Evolutionary conservation across 108 stramenopile genomes (phyloP).

Genomic region (Hondaea fermentalgiana): DNA sequence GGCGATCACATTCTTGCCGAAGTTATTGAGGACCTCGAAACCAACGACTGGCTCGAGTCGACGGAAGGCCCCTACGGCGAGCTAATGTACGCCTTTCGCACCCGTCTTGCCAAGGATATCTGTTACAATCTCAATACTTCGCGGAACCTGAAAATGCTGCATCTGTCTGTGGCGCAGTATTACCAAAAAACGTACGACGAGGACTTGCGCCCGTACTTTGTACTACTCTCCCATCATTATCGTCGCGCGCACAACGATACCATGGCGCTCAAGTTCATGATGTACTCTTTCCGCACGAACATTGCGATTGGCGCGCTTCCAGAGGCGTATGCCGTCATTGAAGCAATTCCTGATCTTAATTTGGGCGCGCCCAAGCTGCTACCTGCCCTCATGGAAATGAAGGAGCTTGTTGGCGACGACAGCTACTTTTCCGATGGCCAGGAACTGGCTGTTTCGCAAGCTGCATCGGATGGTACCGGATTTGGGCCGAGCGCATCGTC

Average conservation of each 20-base stretch:
- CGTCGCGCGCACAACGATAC: not conserved
- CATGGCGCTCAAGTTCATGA: conserved; percentile 14
- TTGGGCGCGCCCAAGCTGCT: not conserved
- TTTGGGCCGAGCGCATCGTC: too few species aligned
- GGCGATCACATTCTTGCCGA: not conserved
- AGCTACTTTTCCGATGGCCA: not conserved
- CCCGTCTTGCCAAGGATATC: not conserved
- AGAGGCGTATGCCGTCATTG: not conserved
- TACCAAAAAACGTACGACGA: conserved; percentile 9
- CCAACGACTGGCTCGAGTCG: not conserved
- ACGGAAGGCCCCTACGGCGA: not conserved
- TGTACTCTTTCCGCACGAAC: not conserved
- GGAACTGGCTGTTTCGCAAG: too few species aligned
- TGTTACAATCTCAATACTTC: conserved; percentile 9
- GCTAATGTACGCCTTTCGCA: not conserved
- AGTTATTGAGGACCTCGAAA: not conserved
- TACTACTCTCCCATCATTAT: not conserved
- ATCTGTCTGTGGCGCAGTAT: not conserved
- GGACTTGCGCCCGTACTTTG: conserved; percentile 9
- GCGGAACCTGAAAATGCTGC: not conserved
- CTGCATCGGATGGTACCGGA: too few species aligned
- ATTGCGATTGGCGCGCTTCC: not conserved
- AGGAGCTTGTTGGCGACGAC: not conserved
- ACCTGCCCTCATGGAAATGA: not conserved
- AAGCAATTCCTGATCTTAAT: not conserved